Conservation (phyloP, 1,284 basidiomycete species). For the Anthracocystis walkeri region DNA sequence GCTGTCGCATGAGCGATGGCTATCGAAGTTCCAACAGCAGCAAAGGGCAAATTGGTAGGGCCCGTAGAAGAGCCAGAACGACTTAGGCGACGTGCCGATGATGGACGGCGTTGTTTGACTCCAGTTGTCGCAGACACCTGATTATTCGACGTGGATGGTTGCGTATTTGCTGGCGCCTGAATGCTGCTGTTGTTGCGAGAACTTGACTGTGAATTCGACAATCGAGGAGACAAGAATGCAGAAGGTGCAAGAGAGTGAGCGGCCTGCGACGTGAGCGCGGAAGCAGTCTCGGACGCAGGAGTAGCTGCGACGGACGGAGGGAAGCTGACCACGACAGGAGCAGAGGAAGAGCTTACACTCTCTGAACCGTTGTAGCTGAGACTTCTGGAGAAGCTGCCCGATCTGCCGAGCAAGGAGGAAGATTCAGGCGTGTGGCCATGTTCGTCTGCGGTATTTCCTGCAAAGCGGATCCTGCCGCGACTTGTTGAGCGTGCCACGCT, state of each 20-base stretch:
- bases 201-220: slow-evolving; percentile 17
- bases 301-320: slow-evolving; percentile 21
- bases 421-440: not conserved
- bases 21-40: slow-evolving; percentile 14
- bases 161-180: slow-evolving; percentile 9
- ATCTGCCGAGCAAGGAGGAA: slow-evolving; percentile 23
- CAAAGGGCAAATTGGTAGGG: slow-evolving; percentile 44
- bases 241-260: slow-evolving; percentile 24
- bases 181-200: slow-evolving; percentile 24
- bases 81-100: slow-evolving; percentile 33
- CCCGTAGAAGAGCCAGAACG: slow-evolving; percentile 47
- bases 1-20: not conserved
- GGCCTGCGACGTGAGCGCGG: slow-evolving; percentile 7
- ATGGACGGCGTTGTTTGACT: slow-evolving; percentile 40
- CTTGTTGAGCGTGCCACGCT: slow-evolving; percentile 24
- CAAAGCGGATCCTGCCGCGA: slow-evolving; percentile 41
- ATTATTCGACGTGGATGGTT: slow-evolving; percentile 5
- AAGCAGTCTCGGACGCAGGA: slow-evolving; percentile 13
- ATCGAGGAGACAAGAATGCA: slow-evolving; percentile 4
- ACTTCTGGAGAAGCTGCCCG: slow-evolving; percentile 53
- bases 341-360: slow-evolving; percentile 42
- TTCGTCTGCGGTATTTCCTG: not conserved
- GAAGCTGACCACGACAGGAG: slow-evolving; percentile 49
- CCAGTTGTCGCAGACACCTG: slow-evolving; percentile 19
- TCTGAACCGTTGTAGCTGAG: slow-evolving; percentile 49